phyloP scores from a whole-genome alignment of 2,329 filamentous ascomycete genomes.

The Aspergillus carbonarius region DNA sequence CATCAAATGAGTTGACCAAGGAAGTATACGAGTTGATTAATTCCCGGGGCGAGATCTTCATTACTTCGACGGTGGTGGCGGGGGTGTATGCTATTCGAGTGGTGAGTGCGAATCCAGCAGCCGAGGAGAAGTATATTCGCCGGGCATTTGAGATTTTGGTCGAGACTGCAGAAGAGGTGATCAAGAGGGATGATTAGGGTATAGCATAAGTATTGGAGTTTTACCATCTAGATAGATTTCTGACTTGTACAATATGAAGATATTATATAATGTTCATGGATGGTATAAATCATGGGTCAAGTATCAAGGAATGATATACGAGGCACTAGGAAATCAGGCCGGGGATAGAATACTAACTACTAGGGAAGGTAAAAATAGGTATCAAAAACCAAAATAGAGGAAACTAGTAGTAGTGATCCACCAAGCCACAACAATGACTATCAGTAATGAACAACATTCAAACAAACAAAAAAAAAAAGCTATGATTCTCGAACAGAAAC shows the following conservation, averaged over 20 bases:
- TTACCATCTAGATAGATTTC: not conserved
- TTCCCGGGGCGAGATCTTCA: conserved; percentile 71
- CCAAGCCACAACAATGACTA: too few relatives aligned
- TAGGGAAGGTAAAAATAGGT: too few relatives aligned
- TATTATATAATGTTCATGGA: not conserved
- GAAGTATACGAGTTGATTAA: conserved; percentile 75
- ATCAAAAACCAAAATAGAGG: too few relatives aligned
- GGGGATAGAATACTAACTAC: too few relatives aligned
- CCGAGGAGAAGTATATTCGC: conserved; percentile 70
- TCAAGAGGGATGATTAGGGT: not conserved
- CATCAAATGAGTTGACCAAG: conserved; percentile 68
- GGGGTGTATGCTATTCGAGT: conserved; percentile 77
- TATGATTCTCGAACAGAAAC: too few relatives aligned
- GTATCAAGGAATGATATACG: too few relatives aligned
- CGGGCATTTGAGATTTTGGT: conserved; percentile 74
- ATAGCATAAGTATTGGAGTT: too few relatives aligned
- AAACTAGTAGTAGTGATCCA: too few relatives aligned
- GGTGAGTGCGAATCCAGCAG: conserved; percentile 68
- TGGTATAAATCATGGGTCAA: too few relatives aligned
- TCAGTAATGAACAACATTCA: too few relatives aligned
- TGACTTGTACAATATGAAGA: not conserved
- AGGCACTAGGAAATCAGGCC: too few relatives aligned
- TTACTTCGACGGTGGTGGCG: conserved; percentile 74
- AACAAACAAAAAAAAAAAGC: too few relatives aligned
- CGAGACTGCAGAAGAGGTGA: conserved; percentile 15